Base-by-base conservation (phyloP, 2,329 filamentous ascomycete species). In the Aspergillus tanneri region DNA sequence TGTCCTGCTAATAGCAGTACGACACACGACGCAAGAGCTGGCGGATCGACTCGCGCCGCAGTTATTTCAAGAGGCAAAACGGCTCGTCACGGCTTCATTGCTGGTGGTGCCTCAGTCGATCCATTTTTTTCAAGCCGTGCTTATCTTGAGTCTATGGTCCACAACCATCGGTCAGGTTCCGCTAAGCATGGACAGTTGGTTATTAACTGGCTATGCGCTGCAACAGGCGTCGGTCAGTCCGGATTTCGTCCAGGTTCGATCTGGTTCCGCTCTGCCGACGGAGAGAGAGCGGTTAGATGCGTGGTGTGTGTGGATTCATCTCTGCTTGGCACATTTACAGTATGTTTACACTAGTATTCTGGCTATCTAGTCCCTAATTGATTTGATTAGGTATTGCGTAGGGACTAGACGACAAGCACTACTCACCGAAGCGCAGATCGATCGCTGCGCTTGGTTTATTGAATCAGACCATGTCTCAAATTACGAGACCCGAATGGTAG, bases 401-500 rank as follows among this genome's bases (percentile, higher is more conserved):
- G 72, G 71, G 1, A 75, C 71, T 1, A 67, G 67, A 19, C 63
- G 72, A 24, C 64, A 63, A 49, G 62, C 71, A 3, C 61, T 72
- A 39, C 49, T 76, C 11, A 65, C 66, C 30, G 57, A 56, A 23
- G 54, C 59, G 40, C 71, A 75, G 43, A 65, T 75, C 27, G 61
- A 70, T 14, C 58, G 60, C 36, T 73, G 71, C 39, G 61, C 65
- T n/a, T 56, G 60, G 2, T 58, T 75, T 19, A 54, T 74, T 11
- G 59, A 63, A 10, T 68, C 65, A 4, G 68, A 72, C 34, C 64
- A 67, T 47, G 61, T 64, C 9, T 74, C 67, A 0, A 76, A 76
- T 43, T 76, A 72, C 43, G 73, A 76, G 52, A 58, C 64, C n/a
- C 61, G 73, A 12, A 76, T 76, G 72, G 69, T 73, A 5, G 72